Base-by-base conservation (phyloP, 306 rosid species). In the Abrus precatorius region DNA sequence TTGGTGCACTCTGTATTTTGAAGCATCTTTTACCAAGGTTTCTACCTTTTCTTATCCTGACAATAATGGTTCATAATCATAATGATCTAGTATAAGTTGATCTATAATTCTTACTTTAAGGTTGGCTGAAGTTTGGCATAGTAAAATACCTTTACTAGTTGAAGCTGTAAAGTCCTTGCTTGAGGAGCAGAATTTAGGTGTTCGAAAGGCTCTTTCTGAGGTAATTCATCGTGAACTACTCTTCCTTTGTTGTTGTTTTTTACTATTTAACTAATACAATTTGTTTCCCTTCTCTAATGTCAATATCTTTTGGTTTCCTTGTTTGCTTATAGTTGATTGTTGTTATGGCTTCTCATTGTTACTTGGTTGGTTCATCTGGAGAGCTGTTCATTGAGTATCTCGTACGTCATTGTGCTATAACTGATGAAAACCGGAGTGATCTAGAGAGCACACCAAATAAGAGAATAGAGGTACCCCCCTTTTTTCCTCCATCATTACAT, bases 11-110 rank as follows among this genome's bases (percentile, higher is more conserved):
- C 11, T 88, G 93, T 63, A 94, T 95, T 84, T 72, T 95, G 81
- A 95, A 95, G 88, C 98, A 91, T 87, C 97, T 95, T 70, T 85
- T 95, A 82, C 98, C 98, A 41, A 95, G 98, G 98, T 95, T 86
- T 75, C 59, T 72, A 13, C 57, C 29, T 49, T 62, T 70, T 73
- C 61, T 75, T 12, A n/a, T 79, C 14, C 63, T 78, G 69, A 53
- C 68, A 65, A 4, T 54, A 61, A 59, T 77, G 55, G 13, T 79
- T 69, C 45, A 40, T 83, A 64, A 57, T 76, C 45, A 40, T 83
- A 64, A 57, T 76, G 85, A 76, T 85, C 55, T 14, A 53, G 70
- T 59, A 32, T 59, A 59, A 72, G 71, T 83, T 86, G 78, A 80
- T 83, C 57, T 53, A 9, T 72, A 72, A 69, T 80, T 80, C 47